phyloP scores from a whole-genome alignment of 805 yeast genomes.

The Candida hungchunana region DNA sequence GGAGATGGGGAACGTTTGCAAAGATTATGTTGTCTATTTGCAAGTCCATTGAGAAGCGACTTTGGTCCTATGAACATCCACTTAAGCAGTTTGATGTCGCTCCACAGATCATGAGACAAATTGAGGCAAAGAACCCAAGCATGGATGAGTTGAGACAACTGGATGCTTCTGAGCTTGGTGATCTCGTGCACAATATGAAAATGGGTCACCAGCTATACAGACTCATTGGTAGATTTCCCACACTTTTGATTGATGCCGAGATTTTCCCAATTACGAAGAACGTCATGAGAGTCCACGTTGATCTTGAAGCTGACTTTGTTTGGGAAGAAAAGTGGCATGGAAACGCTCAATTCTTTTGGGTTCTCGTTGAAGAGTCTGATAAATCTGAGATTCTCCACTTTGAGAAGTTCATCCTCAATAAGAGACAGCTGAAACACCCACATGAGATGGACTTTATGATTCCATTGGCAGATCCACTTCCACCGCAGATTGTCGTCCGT shows the following conservation, averaged over 20 bases:
- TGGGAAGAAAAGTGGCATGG: conserved; percentile 89
- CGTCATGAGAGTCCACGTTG: conserved; percentile 77
- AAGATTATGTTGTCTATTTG: conserved; percentile 74
- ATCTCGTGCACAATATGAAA: conserved; percentile 74
- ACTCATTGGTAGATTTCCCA: conserved; percentile 70
- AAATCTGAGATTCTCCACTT: conserved; percentile 70
- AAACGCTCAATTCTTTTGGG: conserved; percentile 83
- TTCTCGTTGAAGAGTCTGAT: conserved; percentile 84
- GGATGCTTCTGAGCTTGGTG: conserved; percentile 77
- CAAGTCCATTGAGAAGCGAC: conserved; percentile 75
- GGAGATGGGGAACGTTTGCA: conserved; percentile 87
- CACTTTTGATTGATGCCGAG: conserved; percentile 68
- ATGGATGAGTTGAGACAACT: conserved; percentile 74
- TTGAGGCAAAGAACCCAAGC: conserved; percentile 60
- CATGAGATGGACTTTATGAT: conserved; percentile 90
- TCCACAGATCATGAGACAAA: conserved; percentile 53
- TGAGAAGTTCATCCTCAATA: conserved; percentile 71
- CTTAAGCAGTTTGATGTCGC: conserved; percentile 82
- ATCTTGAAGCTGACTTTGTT: conserved; percentile 67
- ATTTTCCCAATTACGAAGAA: conserved; percentile 84
- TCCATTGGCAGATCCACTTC: conserved; percentile 85
- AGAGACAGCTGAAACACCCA: conserved; percentile 44
- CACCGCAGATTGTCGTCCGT: conserved; percentile 79
- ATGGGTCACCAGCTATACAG: conserved; percentile 64
- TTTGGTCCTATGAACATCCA: conserved; percentile 93